A percentile compares a stretch with the other conserved stretches of the same genome.
Conservation (phyloP, 164 flowering plant genomes). For the Warburgia ugandensis region DNA sequence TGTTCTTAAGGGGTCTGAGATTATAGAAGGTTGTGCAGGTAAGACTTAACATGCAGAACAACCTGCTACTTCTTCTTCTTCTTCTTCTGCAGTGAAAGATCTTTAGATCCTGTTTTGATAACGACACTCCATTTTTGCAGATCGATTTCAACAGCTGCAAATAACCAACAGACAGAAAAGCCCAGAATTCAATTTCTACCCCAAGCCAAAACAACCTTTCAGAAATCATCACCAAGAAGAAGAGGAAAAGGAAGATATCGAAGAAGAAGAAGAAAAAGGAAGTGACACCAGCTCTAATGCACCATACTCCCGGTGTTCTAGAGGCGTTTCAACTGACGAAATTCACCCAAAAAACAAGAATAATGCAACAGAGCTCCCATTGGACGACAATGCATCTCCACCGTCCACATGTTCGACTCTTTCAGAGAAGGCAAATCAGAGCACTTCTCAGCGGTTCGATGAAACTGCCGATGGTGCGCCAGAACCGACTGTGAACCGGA, state of each 20-base stretch:
- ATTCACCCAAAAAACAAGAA: slow-evolving; percentile 16
- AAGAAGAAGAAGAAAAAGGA: slow-evolving; percentile 13
- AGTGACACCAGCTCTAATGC: slow-evolving; percentile 33
- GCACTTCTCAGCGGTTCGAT: slow-evolving; percentile 25
- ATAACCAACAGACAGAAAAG: slow-evolving; percentile 22
- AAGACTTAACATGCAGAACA: too few species aligned
- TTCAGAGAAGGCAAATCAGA: slow-evolving; percentile 24
- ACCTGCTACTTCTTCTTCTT: neutral
- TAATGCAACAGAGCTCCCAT: slow-evolving; percentile 15
- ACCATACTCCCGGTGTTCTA: slow-evolving; percentile 45
- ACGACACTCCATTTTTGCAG: slow-evolving; percentile 22
- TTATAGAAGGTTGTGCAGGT: slow-evolving; percentile 32
- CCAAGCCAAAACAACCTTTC: slow-evolving; percentile 10
- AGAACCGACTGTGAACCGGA: slow-evolving; percentile 25
- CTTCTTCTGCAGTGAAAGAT: too few species aligned
- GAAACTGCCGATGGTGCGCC: slow-evolving; percentile 20
- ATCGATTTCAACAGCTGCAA: slow-evolving; percentile 31
- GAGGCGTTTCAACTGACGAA: slow-evolving; percentile 60
- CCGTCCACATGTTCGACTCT: slow-evolving; percentile 39
- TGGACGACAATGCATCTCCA: slow-evolving; percentile 25
- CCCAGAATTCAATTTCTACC: slow-evolving; percentile 20
- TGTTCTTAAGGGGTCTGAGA: slow-evolving; percentile 84
- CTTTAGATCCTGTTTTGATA: too few species aligned
- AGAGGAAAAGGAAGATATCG: too few species aligned
- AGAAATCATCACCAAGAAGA: neutral